Evolutionary conservation across 768 basidiomycete species (phyloP), one percentile per base, ranked within the genome.

Genomic region (Lyophyllum semitale): DNA sequence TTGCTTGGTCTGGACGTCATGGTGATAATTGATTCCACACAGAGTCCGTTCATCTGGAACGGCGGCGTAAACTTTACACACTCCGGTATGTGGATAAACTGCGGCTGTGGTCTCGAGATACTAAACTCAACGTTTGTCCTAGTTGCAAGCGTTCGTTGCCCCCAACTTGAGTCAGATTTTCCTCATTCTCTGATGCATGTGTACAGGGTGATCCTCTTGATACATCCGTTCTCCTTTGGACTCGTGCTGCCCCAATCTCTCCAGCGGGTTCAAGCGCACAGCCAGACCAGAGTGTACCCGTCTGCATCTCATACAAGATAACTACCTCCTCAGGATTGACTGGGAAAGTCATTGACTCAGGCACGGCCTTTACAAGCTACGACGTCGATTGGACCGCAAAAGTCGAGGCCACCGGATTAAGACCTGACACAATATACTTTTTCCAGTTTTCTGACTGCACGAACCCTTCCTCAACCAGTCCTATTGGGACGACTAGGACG

Each of bases 301-400:
- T 80, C 37, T 84, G 81, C 63, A 70, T 82, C 20, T 68, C 74
- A 1, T 84, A 72, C 71, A 74, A 74, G 60, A 70, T 84, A 30
- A 76, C 71, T 38, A 65, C 70, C 29, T 72, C 72, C 29, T 48
- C 69, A 5, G 64, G 65, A 41, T 65, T 79, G 30, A 60, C 70
- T 11, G 74, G 74, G 2, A 59, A 61, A 15, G 63, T 72, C 0
- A 60, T 78, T 33, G 71, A 78, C 55, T 70, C 74, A 8, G 82
- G 78, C 12, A 70, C 81, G 55, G 82, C 78, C 0, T 83, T 82
- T 65, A 83, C 83, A 0, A 76, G 71, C 51, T 78, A 79, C 50
- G 84, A 87, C 52, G 80, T 85, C 35, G 83, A 84, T 62, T 84
- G 75, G 65, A 84, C 84, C 0, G 73, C 83, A 59, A 85, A 85